These are phyloP conservation scores for Gaeumannomyces sp. DNA, from an alignment of 2,329 filamentous ascomycete genomes.

Conservation along the genomic window DNA sequence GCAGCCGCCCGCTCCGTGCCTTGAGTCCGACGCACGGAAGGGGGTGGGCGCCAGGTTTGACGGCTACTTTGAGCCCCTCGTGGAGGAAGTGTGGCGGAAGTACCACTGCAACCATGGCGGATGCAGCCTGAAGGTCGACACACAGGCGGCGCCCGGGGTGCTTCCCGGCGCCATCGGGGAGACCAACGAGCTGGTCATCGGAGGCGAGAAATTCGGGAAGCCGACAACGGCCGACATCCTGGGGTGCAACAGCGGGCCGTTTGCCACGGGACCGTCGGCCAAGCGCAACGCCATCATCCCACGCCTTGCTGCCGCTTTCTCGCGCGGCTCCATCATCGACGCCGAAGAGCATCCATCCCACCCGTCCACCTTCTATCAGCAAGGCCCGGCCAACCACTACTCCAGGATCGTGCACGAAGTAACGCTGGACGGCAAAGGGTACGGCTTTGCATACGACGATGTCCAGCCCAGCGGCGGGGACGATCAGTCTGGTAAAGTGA, in stretches of 20 bases:
- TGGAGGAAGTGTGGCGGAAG: slow-evolving; percentile 36
- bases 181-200: slow-evolving; percentile 32
- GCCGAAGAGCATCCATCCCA: slow-evolving; percentile 33
- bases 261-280: slow-evolving; percentile 36
- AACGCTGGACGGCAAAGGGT: slow-evolving; percentile 49
- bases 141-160: slow-evolving; percentile 53
- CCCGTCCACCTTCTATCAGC: slow-evolving; percentile 29
- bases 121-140: slow-evolving; percentile 51
- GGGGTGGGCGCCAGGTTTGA: slow-evolving; percentile 37
- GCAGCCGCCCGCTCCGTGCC: slow-evolving; percentile 29
- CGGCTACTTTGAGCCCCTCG: slow-evolving; percentile 36
- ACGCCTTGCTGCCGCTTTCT: slow-evolving; percentile 41
- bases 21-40: slow-evolving; percentile 38
- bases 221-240: slow-evolving; percentile 60
- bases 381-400: slow-evolving; percentile 50
- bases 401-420: slow-evolving; percentile 48
- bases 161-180: slow-evolving; percentile 42
- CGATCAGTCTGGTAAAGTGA: slow-evolving; percentile 51
- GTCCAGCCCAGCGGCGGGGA: slow-evolving; percentile 43
- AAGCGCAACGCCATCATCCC: slow-evolving; percentile 40
- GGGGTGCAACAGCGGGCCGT: slow-evolving; percentile 58
- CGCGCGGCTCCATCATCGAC: slow-evolving; percentile 47
- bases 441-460: slow-evolving; percentile 58
- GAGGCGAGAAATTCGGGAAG: slow-evolving; percentile 40
- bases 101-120: slow-evolving; percentile 21